Conservation (phyloP, 129 eudicot species). For the Escallonia rubra region DNA sequence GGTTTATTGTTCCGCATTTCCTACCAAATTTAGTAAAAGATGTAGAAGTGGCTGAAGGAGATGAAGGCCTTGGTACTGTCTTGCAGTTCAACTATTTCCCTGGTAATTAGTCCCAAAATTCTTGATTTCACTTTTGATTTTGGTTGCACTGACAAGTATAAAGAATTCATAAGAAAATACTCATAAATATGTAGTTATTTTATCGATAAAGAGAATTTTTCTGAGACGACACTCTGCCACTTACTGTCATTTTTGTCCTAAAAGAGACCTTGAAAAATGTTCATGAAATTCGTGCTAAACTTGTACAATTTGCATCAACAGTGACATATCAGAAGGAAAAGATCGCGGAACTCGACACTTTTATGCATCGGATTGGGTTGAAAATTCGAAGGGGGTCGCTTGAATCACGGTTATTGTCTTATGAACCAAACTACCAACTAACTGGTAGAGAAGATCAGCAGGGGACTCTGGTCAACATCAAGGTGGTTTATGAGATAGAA, state of each 20-base stretch:
- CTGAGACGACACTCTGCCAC: too few relatives aligned
- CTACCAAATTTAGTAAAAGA: slow-evolving; percentile 25
- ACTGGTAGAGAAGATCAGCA: slow-evolving; percentile 21
- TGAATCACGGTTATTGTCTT: slow-evolving; percentile 24
- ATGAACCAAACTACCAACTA: slow-evolving; percentile 25
- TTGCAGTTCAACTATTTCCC: slow-evolving; percentile 35
- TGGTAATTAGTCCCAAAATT: slow-evolving; percentile 13
- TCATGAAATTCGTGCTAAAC: not conserved
- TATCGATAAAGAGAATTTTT: too few relatives aligned
- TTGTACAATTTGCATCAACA: slow-evolving; percentile 11
- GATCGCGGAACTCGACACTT: slow-evolving; percentile 32
- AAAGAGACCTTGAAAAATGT: not conserved
- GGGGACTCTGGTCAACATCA: slow-evolving; percentile 30
- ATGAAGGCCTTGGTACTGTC: slow-evolving; percentile 43
- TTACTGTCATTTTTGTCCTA: not conserved
- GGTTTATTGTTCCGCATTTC: not conserved
- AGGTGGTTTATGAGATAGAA: slow-evolving; percentile 38
- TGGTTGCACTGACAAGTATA: too few relatives aligned
- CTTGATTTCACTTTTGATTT: too few relatives aligned
- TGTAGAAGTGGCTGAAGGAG: slow-evolving; percentile 39
- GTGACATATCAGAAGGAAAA: slow-evolving; percentile 36
- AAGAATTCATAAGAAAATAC: too few relatives aligned
- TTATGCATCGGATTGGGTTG: slow-evolving; percentile 26
- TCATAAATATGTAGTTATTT: too few relatives aligned
- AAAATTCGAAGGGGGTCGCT: slow-evolving; percentile 44